Evolutionary conservation across 2,329 filamentous ascomycete genomes (phyloP).

Genomic region (Berkeleyomyces basicola): DNA sequence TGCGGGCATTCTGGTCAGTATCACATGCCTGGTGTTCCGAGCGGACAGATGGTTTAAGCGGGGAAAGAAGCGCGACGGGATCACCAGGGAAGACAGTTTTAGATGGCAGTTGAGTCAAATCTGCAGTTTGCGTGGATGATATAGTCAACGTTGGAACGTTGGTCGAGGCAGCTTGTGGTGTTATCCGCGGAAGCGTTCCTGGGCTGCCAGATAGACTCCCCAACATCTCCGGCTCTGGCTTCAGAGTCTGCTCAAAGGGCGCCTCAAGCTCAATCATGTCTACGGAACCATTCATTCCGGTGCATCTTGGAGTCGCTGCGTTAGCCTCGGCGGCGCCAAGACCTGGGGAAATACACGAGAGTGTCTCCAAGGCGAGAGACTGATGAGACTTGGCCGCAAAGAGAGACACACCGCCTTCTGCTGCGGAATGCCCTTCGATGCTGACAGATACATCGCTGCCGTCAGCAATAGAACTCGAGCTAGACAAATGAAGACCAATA

Average conservation of each 20-base stretch:
- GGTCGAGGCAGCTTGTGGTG: background rate
- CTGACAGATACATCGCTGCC: background rate
- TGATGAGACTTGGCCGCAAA: background rate
- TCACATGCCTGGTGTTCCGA: background rate
- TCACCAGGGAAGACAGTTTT: background rate
- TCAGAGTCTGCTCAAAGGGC: background rate
- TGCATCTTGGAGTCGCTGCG: background rate
- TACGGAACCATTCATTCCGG: background rate
- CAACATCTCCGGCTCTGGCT: background rate
- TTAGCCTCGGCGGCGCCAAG: background rate
- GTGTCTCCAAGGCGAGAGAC: background rate
- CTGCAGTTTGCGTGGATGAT: background rate
- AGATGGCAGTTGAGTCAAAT: conserved; percentile 14
- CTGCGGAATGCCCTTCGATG: background rate
- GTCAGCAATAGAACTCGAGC: background rate
- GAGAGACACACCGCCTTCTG: background rate
- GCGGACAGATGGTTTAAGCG: background rate
- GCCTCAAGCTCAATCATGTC: background rate
- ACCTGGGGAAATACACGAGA: background rate
- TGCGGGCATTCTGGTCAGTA: background rate
- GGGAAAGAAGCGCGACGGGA: conserved; percentile 17
- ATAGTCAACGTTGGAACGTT: background rate
- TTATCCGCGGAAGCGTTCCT: no score
- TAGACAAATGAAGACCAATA: background rate
- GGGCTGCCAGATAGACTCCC: no score